Conservation (phyloP, 1,139 yeast species). For the Hanseniaspora sp. region DNA sequence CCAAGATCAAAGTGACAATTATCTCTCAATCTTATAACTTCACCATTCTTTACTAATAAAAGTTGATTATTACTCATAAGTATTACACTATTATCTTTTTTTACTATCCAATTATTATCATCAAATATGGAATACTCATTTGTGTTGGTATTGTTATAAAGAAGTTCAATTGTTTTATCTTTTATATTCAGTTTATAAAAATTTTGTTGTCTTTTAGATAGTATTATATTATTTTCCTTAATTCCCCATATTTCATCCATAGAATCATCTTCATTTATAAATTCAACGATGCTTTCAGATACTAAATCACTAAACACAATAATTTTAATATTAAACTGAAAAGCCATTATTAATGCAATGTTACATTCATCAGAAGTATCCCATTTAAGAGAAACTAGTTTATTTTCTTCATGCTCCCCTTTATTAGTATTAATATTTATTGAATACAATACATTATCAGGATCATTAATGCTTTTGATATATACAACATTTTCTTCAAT, state of each 20-base stretch:
- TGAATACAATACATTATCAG: neutral
- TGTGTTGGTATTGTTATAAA: neutral
- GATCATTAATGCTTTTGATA: constrained; percentile 14
- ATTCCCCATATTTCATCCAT: constrained; percentile 10
- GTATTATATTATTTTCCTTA: constrained; percentile 7
- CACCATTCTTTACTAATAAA: neutral
- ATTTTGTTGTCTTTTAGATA: constrained; percentile 12
- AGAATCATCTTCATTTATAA: constrained; percentile 12
- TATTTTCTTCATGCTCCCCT: constrained; percentile 1
- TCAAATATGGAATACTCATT: constrained; percentile 5
- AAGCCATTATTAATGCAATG: neutral
- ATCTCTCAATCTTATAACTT: neutral
- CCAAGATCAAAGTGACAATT: constrained; percentile 9
- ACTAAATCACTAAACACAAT: constrained; percentile 5
- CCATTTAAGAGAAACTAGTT: constrained; percentile 6
- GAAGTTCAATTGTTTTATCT: neutral
- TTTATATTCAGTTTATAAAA: constrained; percentile 4
- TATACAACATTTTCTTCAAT: constrained; percentile 16
- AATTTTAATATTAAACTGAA: constrained; percentile 1
- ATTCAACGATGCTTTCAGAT: constrained; percentile 1
- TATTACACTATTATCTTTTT: neutral
- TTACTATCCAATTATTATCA: constrained; percentile 8
- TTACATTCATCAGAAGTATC: neutral
- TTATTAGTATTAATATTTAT: neutral
- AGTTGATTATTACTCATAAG: constrained; percentile 1